phyloP scores from a whole-genome alignment of 208 protist genomes.

The Crithidia thermophila region DNA sequence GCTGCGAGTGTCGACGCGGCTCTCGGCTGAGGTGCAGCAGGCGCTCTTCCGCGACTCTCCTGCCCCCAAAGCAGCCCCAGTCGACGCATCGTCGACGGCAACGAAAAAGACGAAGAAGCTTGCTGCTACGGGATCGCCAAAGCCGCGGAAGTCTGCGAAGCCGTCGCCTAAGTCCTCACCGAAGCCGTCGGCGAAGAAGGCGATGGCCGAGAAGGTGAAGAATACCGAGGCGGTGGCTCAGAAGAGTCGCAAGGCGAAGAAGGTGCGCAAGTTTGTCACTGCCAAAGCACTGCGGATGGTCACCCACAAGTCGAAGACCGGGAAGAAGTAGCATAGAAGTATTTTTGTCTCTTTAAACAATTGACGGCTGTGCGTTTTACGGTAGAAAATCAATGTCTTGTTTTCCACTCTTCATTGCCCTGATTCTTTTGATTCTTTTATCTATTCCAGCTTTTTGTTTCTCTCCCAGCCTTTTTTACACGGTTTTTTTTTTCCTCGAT shows the following conservation, averaged over 20 bases:
- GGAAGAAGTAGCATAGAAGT: neutral
- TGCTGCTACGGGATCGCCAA: neutral
- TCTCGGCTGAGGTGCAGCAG: conserved; percentile 34
- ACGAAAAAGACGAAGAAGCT: conserved; percentile 6
- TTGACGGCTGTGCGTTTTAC: neutral
- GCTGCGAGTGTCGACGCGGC: conserved; percentile 27
- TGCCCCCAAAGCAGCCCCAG: neutral
- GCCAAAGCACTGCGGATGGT: conserved; percentile 23
- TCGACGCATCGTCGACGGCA: neutral
- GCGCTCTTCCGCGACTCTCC: conserved; percentile 19
- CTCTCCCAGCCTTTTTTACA: conserved; percentile 1
- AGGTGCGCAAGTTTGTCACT: conserved; percentile 23
- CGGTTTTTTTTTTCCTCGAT: neutral
- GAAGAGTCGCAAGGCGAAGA: neutral
- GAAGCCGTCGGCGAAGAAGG: neutral
- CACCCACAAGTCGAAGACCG: neutral
- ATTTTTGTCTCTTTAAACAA: neutral
- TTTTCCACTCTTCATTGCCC: conserved; percentile 14
- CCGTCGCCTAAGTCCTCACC: neutral
- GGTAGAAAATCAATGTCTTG: neutral
- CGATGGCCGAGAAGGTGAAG: no score
- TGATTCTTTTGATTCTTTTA: no score
- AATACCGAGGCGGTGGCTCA: conserved; percentile 6
- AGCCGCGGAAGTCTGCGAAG: neutral
- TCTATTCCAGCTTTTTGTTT: conserved; percentile 19